Conservation (phyloP, 225 moss, liverwort and hornwort genomes). For the Bryum argenteum region DNA sequence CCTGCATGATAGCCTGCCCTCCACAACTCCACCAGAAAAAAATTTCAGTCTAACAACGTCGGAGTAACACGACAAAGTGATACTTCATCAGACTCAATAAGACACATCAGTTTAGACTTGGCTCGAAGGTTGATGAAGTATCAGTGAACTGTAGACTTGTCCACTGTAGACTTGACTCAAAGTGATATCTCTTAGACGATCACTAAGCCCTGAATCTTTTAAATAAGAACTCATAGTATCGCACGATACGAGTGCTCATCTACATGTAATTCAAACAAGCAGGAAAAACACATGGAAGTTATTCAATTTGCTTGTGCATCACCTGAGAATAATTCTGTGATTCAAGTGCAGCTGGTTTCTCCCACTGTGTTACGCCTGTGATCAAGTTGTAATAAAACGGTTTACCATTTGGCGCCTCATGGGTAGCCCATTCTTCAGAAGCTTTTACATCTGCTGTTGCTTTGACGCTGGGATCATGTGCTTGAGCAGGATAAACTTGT, state of each 20-base stretch:
- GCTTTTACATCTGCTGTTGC: constrained; percentile 45
- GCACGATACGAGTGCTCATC: constrained; percentile 13
- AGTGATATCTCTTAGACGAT: background rate
- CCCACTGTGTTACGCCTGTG: constrained; percentile 69
- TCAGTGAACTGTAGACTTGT: no score
- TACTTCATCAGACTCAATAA: no score
- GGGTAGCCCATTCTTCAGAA: constrained; percentile 60
- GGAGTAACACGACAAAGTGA: background rate
- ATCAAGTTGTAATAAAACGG: constrained; percentile 59
- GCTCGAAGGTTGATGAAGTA: no score
- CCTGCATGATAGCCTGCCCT: constrained; percentile 35
- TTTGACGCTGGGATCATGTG: constrained; percentile 42
- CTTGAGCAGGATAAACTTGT: constrained; percentile 43
- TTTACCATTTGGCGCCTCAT: constrained; percentile 68
- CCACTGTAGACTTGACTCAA: no score
- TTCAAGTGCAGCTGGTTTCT: constrained; percentile 66
- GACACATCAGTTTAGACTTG: no score
- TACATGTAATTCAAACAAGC: background rate
- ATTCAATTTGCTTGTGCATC: constrained; percentile 19
- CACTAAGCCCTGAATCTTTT: background rate
- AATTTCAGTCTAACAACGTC: constrained; percentile 25
- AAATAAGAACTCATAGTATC: background rate
- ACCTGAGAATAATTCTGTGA: constrained; percentile 51
- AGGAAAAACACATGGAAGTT: constrained; percentile 18
- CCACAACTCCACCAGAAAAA: constrained; percentile 22